phyloP scores from a whole-genome alignment of 108 stramenopile genomes.

The Pseudonitzschia multistriata region DNA sequence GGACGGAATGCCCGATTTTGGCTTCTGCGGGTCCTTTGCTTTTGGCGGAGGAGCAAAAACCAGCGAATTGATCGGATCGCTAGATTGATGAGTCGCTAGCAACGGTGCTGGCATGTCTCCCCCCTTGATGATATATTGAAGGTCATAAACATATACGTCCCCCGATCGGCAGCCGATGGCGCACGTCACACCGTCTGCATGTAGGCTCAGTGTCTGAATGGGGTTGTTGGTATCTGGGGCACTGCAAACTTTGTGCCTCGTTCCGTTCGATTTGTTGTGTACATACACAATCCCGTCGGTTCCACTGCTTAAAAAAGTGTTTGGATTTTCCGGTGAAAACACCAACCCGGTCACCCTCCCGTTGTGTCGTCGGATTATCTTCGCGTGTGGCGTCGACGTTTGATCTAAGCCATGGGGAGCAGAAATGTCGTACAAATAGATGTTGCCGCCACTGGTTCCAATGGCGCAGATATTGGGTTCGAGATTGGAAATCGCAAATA shows the following conservation, averaged over 20 bases:
- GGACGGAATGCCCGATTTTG: neutral
- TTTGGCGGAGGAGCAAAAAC: constrained; percentile 34
- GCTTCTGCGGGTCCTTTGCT: constrained; percentile 8
- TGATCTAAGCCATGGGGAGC: neutral
- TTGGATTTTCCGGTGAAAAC: constrained; percentile 35
- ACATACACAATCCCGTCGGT: constrained; percentile 35
- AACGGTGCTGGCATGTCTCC: neutral
- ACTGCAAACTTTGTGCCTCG: constrained; percentile 2
- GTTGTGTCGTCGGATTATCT: constrained; percentile 17
- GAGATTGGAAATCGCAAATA: constrained; percentile 13
- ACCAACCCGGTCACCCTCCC: constrained; percentile 31
- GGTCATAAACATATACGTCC: constrained; percentile 34
- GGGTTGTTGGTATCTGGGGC: neutral
- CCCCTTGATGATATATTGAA: constrained; percentile 12
- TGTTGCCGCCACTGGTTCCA: constrained; percentile 36
- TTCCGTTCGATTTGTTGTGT: constrained; percentile 13
- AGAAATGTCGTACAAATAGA: constrained; percentile 30
- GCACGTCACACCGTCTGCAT: constrained; percentile 34
- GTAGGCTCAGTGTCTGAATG: constrained; percentile 24
- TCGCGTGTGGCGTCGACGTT: constrained; percentile 5
- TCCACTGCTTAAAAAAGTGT: constrained; percentile 25
- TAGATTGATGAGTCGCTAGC: constrained; percentile 13
- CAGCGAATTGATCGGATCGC: constrained; percentile 20
- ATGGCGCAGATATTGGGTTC: constrained; percentile 28
- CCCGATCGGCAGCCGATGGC: constrained; percentile 38